These are phyloP conservation scores for Teratosphaeria viscida DNA, from an alignment of 2,329 filamentous ascomycete genomes.

Conservation along the genomic window DNA sequence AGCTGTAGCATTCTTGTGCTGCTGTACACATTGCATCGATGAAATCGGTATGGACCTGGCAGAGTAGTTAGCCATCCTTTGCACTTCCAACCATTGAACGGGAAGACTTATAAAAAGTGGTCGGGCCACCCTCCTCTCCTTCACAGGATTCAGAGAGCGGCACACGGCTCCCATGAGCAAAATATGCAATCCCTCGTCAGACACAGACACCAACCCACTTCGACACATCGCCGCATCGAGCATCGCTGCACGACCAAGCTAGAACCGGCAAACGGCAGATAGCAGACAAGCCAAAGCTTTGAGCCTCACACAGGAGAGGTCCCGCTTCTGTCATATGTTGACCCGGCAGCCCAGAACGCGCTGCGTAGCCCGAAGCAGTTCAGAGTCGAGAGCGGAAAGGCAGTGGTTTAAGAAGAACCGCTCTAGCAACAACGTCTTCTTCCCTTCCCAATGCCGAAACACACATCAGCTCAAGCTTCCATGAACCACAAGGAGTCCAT, in stretches of 20 bases:
- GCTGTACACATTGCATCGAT: neutral
- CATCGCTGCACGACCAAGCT: slow-evolving; percentile 5
- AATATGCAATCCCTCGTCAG: slow-evolving; percentile 15
- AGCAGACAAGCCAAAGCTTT: slow-evolving; percentile 85
- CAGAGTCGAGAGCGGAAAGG: neutral
- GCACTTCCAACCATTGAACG: neutral
- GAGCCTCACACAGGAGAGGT: slow-evolving; percentile 90
- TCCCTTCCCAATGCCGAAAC: neutral
- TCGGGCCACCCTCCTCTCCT: slow-evolving; percentile 18
- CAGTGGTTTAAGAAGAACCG: slow-evolving; percentile 14
- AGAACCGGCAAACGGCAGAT: slow-evolving; percentile 17
- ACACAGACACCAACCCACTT: slow-evolving; percentile 6
- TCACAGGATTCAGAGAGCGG: slow-evolving; percentile 11
- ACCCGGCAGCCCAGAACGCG: neutral
- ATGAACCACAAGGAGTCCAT: slow-evolving; percentile 3
- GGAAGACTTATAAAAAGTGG: slow-evolving; percentile 33
- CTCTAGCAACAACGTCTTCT: neutral
- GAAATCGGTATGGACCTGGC: neutral
- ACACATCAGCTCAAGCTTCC: slow-evolving; percentile 1
- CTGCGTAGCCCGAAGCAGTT: slow-evolving; percentile 1
- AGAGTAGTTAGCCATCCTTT: slow-evolving; percentile 14
- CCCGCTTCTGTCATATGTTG: slow-evolving; percentile 37
- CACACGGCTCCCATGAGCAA: slow-evolving; percentile 4
- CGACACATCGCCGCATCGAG: neutral
- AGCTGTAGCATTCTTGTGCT: neutral